Conservation (phyloP, 345 rosid species). For the Aethionema arabicum region DNA sequence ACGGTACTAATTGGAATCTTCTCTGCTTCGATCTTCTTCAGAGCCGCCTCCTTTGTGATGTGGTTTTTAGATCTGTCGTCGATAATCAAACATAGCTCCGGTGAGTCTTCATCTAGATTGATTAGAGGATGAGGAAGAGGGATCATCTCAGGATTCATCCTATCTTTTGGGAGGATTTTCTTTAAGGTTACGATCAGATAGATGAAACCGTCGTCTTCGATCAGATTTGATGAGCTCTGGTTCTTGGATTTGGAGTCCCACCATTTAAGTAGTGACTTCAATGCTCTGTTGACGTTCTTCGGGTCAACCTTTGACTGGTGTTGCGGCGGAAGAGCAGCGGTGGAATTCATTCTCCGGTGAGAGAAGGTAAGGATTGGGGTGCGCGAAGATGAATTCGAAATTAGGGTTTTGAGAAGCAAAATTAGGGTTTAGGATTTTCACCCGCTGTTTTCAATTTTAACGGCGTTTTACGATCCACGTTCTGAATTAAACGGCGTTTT, state of each 20-base stretch:
- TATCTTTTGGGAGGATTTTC: constrained; percentile 51
- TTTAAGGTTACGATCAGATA: constrained; percentile 60
- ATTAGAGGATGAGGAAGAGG: constrained; percentile 55
- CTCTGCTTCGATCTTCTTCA: constrained; percentile 57
- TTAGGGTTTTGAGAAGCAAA: constrained; percentile 17
- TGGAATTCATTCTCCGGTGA: constrained; percentile 28
- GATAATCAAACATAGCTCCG: constrained; percentile 63
- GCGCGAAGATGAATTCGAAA: constrained; percentile 3
- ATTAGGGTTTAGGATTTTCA: constrained; percentile 5
- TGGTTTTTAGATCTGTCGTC: constrained; percentile 66
- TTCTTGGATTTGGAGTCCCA: constrained; percentile 43
- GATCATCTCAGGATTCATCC: constrained; percentile 52
- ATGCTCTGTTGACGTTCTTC: constrained; percentile 46
- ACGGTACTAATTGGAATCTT: constrained; percentile 52
- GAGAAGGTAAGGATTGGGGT: constrained; percentile 8
- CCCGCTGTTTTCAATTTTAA: not conserved
- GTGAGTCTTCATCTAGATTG: constrained; percentile 31
- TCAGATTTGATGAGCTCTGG: constrained; percentile 43
- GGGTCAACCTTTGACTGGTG: constrained; percentile 27
- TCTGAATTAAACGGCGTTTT: not conserved
- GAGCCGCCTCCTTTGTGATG: constrained; percentile 58
- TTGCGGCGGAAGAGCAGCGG: constrained; percentile 17
- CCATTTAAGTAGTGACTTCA: constrained; percentile 63
- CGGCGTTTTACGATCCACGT: no score
- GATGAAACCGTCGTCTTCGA: constrained; percentile 58